Base-by-base conservation (phyloP, 495 filamentous ascomycete species). In the Penicillium egyptiacum region DNA sequence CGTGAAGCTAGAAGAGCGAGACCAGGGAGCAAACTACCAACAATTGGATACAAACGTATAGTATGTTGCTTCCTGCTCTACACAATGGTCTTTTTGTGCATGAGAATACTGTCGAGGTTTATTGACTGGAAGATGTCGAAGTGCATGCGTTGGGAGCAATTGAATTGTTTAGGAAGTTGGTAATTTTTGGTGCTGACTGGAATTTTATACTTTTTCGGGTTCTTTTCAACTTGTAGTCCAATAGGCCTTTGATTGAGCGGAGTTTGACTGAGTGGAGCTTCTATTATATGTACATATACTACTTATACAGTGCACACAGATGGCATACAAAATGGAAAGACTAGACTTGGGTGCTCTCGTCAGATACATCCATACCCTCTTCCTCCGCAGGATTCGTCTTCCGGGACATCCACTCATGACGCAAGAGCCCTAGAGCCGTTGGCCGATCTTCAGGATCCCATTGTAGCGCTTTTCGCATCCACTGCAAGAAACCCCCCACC, bases 371-470 rank as follows among this genome's bases (percentile, higher is more conserved):
- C 6, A 5, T 8, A 4, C 9, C 2, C 10, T 53, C 50, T 22
- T 16, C 17, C 1, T 42, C 14, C 9, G 2, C 37, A 52, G 49
- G 33, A 3, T 42, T 41, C n/a, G 49, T 26, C n/a, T 28, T 52
- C 37, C 22, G 25, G 5, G 35, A 19, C 45, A 80, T 44, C 75
- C 75, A 80, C 35, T 63, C 63, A 60, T 81, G 69, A 1, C 70
- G 60, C 30, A 76, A 55, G 7, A 81, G 54, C 52, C 75, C 66
- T 45, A 64, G 55, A 5, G 79, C 77, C 11, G 72, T 74, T 37
- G 62, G 65, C 8, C 77, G 63, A 14, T 78, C 63, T 28, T 68
- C 57, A 10, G 78, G 77, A 14, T 66, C 59, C 77, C 78, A 80
- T 50, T 73, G 71, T 44, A 83, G 55, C 63, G 76, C 75, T 51